Evolutionary conservation across 139 green algal species (phyloP).

Genomic region (Chlamydomonas urium): DNA sequence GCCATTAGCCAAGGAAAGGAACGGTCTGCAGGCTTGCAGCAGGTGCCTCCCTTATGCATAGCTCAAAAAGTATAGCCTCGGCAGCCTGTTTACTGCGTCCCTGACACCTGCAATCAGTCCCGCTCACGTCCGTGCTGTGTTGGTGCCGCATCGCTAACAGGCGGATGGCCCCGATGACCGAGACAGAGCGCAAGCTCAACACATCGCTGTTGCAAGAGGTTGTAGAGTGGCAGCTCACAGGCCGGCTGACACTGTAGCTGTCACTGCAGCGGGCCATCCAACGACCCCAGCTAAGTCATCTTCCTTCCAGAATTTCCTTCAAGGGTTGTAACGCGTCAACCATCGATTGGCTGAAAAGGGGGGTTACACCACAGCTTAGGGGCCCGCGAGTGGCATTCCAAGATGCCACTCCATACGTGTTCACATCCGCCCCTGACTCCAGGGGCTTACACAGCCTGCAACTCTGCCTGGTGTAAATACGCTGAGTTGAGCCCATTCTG

Average conservation of each 20-base stretch:
- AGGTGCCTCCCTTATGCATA: not conserved
- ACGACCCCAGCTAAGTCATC: no score
- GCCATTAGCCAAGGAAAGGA: not conserved
- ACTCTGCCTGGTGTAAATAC: no score
- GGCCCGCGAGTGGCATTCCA: no score
- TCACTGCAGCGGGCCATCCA: no score
- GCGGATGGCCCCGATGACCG: not conserved
- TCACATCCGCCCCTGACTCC: no score
- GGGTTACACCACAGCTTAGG: no score
- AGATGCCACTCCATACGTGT: no score
- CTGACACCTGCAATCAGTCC: not conserved
- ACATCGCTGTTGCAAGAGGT: slow-evolving; percentile 1
- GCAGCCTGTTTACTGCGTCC: not conserved
- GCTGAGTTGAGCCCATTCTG: no score
- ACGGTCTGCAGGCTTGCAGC: not conserved
- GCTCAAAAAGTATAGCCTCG: not conserved
- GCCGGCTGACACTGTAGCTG: slow-evolving; percentile 1
- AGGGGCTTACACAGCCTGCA: no score
- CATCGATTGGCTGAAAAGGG: no score
- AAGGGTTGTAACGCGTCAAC: no score
- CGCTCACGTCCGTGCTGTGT: not conserved
- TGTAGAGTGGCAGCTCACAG: not conserved
- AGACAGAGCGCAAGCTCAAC: not conserved
- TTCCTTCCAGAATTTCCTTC: no score
- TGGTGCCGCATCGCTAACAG: not conserved